Evolutionary conservation across 495 filamentous ascomycete genomes (phyloP).

Genomic region (Glonium stellatum): DNA sequence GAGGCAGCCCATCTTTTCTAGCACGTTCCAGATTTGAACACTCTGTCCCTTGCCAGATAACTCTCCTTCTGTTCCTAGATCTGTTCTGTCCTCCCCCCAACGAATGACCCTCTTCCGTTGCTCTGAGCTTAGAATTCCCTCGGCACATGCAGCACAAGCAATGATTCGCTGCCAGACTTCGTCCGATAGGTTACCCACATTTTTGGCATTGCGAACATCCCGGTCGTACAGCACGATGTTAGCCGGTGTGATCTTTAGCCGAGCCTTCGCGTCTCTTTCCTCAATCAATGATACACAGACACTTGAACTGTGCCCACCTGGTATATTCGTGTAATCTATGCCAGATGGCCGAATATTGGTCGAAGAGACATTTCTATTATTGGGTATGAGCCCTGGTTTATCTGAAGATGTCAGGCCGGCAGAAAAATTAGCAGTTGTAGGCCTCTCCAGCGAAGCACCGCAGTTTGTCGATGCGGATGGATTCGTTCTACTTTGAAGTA

Average conservation of each 20-base stretch:
- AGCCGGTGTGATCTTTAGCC: not conserved
- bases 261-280: not conserved
- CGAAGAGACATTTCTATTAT: no score
- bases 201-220: constrained; percentile 1
- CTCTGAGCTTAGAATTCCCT: constrained; percentile 13
- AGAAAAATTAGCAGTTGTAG: not conserved
- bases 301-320: not conserved
- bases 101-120: constrained; percentile 24
- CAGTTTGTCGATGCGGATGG: not conserved
- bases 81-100: constrained; percentile 31
- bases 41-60: constrained; percentile 29
- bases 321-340: not conserved
- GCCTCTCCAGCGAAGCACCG: not conserved
- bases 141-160: not conserved
- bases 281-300: not conserved
- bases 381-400: no score
- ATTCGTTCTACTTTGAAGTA: not conserved
- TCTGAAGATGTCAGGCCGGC: no score
- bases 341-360: no score
- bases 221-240: constrained; percentile 3
- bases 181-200: constrained; percentile 8
- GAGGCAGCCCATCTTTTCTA: constrained; percentile 35
- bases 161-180: constrained; percentile 10
- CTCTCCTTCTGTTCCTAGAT: constrained; percentile 30
- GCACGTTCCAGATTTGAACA: constrained; percentile 34